Evolutionary conservation across 2,329 filamentous ascomycete genomes (phyloP).

Genomic region (Neonectria sp.): DNA sequence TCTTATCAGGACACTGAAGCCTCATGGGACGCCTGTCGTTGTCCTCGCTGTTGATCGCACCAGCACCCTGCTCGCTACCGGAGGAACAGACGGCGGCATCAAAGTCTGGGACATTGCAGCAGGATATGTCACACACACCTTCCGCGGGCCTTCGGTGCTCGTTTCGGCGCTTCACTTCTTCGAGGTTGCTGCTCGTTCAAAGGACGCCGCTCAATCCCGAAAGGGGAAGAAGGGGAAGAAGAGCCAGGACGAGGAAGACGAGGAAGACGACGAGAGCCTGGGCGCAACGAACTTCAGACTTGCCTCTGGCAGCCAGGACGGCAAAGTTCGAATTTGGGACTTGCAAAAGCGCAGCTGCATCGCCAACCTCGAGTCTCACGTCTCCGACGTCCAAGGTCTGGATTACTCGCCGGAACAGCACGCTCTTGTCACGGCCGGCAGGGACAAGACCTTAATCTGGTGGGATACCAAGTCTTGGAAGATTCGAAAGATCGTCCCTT

Average conservation of each 20-base stretch:
- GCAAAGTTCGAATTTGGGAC: constrained; percentile 93
- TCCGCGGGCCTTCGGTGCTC: constrained; percentile 92
- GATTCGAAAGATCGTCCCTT: constrained; percentile 82
- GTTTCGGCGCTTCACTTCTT: constrained; percentile 95
- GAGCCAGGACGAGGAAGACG: constrained; percentile 54
- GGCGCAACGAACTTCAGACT: constrained; percentile 77
- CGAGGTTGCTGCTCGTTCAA: constrained; percentile 71
- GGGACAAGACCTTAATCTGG: constrained; percentile 94
- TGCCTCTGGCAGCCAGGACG: constrained; percentile 94
- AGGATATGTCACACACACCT: constrained; percentile 94
- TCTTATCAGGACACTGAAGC: constrained; percentile 86
- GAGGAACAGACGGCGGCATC: constrained; percentile 91
- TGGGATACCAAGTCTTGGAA: constrained; percentile 94
- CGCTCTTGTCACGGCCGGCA: constrained; percentile 84
- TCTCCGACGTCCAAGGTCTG: constrained; percentile 91
- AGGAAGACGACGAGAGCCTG: constrained; percentile 59
- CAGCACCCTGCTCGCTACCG: constrained; percentile 91
- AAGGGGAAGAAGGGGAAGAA: constrained; percentile 55
- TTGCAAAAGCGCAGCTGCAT: constrained; percentile 85
- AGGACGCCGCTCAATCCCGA: constrained; percentile 39
- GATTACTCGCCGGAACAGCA: constrained; percentile 85
- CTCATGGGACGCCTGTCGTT: constrained; percentile 91
- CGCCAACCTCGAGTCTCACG: constrained; percentile 89
- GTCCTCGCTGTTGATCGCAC: constrained; percentile 89
- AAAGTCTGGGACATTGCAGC: constrained; percentile 97